Conservation (phyloP, 139 green algal species). For the Haematococcus lacustris region DNA sequence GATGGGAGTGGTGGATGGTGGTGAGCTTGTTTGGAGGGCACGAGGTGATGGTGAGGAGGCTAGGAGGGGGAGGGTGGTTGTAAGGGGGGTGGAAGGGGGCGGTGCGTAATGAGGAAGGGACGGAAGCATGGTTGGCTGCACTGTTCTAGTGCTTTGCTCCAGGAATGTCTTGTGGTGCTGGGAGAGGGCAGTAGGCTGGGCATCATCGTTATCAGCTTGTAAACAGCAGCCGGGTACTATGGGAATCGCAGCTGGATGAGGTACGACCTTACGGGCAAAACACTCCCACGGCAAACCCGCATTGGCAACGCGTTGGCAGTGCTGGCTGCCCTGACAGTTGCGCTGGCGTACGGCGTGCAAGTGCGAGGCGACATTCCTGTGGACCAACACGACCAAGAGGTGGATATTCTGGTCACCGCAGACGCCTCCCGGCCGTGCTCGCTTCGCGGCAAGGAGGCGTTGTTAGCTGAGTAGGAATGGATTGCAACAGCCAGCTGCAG, state of each 20-base stretch:
- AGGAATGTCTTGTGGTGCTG: too few relatives aligned
- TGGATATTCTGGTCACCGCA: not conserved
- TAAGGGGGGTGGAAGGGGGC: too few relatives aligned
- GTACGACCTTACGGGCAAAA: not conserved
- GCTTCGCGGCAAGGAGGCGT: not conserved
- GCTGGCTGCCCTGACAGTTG: constrained; percentile 18
- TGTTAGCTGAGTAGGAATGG: not conserved
- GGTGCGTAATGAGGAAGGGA: too few relatives aligned
- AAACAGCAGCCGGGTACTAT: not conserved
- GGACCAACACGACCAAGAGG: constrained; percentile 22
- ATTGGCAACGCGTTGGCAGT: not conserved
- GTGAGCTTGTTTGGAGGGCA: too few relatives aligned
- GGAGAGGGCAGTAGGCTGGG: not conserved
- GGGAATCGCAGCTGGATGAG: not conserved
- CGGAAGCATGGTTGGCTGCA: too few relatives aligned
- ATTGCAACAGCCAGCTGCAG: not conserved
- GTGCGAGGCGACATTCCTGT: constrained; percentile 18
- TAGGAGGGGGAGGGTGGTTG: too few relatives aligned
- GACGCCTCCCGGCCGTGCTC: not conserved
- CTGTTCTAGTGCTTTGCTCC: too few relatives aligned
- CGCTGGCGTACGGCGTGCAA: constrained; percentile 26
- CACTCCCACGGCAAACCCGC: not conserved
- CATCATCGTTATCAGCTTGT: not conserved
- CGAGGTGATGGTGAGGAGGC: too few relatives aligned
- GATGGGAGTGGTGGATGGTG: too few relatives aligned